Evolutionary conservation across 768 basidiomycete genomes (phyloP).

Genomic region (Lepiota brunneoincarnata): DNA sequence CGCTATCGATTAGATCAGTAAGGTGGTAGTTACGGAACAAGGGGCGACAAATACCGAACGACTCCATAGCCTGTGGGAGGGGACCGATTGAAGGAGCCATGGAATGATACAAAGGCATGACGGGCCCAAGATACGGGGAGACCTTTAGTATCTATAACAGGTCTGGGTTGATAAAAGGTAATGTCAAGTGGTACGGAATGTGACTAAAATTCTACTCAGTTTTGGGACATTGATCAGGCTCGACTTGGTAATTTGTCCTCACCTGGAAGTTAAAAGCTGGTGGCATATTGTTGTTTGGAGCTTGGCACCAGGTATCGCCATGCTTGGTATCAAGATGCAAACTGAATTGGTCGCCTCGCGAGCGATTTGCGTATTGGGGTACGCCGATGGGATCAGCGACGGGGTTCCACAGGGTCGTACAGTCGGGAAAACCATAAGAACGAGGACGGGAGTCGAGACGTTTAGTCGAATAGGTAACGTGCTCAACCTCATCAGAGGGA

Average conservation of each 20-base stretch:
- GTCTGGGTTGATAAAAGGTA: conserved; percentile 31
- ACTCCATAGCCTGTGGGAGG: conserved; percentile 49
- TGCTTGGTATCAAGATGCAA: conserved; percentile 29
- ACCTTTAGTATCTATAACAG: background rate
- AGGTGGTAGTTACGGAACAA: background rate
- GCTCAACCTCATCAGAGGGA: conserved; percentile 38
- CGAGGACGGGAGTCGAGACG: conserved; percentile 9
- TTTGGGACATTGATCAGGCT: background rate
- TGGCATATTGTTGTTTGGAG: conserved; percentile 32
- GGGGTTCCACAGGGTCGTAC: conserved; percentile 41
- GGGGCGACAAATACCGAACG: conserved; percentile 26
- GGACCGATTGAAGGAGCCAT: conserved; percentile 37
- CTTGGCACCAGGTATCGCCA: conserved; percentile 32
- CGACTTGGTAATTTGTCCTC: background rate
- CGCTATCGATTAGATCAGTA: conserved; percentile 15
- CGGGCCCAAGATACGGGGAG: conserved; percentile 27
- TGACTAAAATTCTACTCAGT: conserved; percentile 24
- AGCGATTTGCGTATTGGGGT: conserved; percentile 30
- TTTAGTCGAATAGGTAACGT: conserved; percentile 18
- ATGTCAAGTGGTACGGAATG: conserved; percentile 47
- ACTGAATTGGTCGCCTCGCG: conserved; percentile 36
- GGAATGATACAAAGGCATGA: conserved; percentile 44
- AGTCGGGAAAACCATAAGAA: conserved; percentile 43
- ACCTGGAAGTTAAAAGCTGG: conserved; percentile 40
- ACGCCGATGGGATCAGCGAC: conserved; percentile 37